A percentile compares a stretch with the other conserved stretches of the same genome.
Conservation (phyloP, 345 rosid genomes). For the Salix suchowensis region DNA sequence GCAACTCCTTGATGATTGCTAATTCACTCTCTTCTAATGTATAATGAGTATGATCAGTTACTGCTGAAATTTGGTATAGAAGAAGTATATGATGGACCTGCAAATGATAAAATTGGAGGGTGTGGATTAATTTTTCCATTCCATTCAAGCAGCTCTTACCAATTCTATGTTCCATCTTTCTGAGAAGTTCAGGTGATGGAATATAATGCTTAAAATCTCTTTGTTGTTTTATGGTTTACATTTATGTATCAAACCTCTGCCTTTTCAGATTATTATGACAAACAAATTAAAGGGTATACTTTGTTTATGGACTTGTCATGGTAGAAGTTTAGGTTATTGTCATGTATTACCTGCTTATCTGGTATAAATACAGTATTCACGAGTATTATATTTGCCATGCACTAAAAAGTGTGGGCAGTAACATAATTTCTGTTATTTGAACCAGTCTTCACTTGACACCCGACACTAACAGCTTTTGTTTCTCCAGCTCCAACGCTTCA, state of each 20-base stretch:
- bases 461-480: neutral
- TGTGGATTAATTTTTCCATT: constrained; percentile 72
- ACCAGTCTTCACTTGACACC: neutral
- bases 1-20: neutral
- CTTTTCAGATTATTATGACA: neutral
- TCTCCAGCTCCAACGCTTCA: constrained; percentile 13
- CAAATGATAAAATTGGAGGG: constrained; percentile 86
- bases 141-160: constrained; percentile 40
- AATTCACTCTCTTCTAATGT: neutral
- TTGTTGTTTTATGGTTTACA: neutral
- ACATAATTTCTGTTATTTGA: neutral
- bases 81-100: constrained; percentile 71
- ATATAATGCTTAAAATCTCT: neutral
- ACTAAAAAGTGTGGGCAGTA: neutral
- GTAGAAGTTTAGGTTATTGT: too few relatives aligned
- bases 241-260: neutral
- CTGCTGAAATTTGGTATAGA: constrained; percentile 38
- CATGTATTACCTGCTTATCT: too few relatives aligned
- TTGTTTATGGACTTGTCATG: too few relatives aligned
- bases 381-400: neutral
- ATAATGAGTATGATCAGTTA: neutral
- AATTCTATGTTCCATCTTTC: neutral
- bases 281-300: neutral
- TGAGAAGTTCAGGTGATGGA: neutral
- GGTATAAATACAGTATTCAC: neutral